These are phyloP conservation scores for Chaetomium tenue DNA, from an alignment of 495 filamentous ascomycete species.

Conservation along the genomic window DNA sequence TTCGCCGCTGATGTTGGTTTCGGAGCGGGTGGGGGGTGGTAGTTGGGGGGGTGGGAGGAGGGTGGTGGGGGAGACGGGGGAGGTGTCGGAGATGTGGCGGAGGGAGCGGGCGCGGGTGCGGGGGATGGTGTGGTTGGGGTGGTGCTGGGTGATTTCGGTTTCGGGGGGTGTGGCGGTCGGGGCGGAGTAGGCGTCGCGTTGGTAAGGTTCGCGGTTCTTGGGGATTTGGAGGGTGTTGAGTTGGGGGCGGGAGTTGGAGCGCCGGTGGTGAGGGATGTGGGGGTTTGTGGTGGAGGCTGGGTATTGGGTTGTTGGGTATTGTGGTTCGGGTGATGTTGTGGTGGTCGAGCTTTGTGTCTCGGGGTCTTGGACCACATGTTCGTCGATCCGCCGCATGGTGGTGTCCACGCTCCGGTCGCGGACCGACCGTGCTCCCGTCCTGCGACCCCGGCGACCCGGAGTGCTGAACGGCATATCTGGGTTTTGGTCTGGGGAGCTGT, in stretches of 20 bases:
- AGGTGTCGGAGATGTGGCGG: background rate
- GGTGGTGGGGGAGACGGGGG: background rate
- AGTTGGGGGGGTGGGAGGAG: background rate
- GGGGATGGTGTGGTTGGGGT: background rate
- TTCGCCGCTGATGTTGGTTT: conserved; percentile 7
- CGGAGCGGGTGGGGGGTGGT: background rate
- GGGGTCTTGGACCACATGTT: conserved; percentile 9
- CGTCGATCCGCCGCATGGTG: conserved; percentile 27
- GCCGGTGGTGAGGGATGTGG: background rate
- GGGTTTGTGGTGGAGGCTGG: too few species aligned
- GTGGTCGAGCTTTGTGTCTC: background rate
- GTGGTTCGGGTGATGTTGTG: conserved; percentile 1
- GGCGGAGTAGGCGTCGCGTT: conserved; percentile 9
- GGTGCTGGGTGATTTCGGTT: conserved; percentile 1
- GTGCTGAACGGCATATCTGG: conserved; percentile 17
- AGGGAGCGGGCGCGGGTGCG: conserved; percentile 1
- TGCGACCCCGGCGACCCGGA: conserved; percentile 8
- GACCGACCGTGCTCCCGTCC: conserved; percentile 6
- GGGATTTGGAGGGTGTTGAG: conserved; percentile 19
- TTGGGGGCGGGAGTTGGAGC: background rate
- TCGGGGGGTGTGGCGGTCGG: conserved; percentile 14
- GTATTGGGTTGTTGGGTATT: background rate
- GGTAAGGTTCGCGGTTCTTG: background rate
- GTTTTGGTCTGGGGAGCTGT: conserved; percentile 25
- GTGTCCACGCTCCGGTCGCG: conserved; percentile 23